These are phyloP conservation scores for Xylariaceae sp. DNA, from an alignment of 2,329 filamentous ascomycete genomes.

Conservation along the genomic window DNA sequence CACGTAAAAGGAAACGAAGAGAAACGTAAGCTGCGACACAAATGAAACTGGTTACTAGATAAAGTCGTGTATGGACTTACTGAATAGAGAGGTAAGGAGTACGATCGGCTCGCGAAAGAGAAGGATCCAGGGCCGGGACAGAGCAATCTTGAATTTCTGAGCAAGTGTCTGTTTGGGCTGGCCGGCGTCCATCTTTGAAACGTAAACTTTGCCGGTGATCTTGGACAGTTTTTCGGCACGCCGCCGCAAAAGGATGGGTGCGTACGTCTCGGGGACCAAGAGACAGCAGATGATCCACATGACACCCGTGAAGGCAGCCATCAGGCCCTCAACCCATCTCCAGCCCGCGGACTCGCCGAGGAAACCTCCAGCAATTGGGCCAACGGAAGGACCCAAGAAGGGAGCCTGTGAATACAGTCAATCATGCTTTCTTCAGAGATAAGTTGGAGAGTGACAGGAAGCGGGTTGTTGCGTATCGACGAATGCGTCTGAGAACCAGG, in stretches of 20 bases:
- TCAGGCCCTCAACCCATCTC: conserved; percentile 66
- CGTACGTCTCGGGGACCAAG: conserved; percentile 57
- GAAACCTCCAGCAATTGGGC: conserved; percentile 66
- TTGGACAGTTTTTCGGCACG: conserved; percentile 48
- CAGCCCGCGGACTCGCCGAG: conserved; percentile 60
- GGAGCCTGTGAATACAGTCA: conserved; percentile 39
- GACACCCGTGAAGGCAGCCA: conserved; percentile 59
- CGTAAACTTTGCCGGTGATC: conserved; percentile 52
- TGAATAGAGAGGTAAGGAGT: conserved; percentile 58
- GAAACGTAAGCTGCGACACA: too few species aligned
- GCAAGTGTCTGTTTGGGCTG: conserved; percentile 39
- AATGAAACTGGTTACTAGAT: too few species aligned
- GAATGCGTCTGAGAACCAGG: not conserved
- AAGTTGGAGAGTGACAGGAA: conserved; percentile 2
- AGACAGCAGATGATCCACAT: conserved; percentile 52
- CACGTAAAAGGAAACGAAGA: too few species aligned
- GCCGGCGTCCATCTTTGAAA: conserved; percentile 44
- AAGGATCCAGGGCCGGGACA: conserved; percentile 63
- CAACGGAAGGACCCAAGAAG: conserved; percentile 59
- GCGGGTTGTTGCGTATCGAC: too few species aligned
- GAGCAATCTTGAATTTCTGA: conserved; percentile 51
- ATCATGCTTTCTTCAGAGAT: too few species aligned
- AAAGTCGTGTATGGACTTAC: too few species aligned
- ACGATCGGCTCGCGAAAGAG: conserved; percentile 70
- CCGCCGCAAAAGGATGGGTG: conserved; percentile 51